Conservation (phyloP, 441 rosid species). For the Aleurites moluccanus region DNA sequence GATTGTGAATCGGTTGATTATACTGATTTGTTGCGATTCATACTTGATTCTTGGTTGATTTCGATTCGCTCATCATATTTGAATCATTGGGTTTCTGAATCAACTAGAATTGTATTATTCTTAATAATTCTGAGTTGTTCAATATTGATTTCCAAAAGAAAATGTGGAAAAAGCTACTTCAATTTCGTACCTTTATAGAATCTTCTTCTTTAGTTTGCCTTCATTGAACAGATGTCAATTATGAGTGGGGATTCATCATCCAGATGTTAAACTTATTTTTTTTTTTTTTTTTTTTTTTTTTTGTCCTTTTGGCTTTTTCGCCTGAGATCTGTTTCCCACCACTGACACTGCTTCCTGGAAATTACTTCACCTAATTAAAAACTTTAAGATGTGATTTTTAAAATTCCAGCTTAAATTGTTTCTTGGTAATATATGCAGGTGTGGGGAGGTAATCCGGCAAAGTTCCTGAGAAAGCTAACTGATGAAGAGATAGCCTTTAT, state of each 20-base stretch:
- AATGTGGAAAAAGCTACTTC: constrained; percentile 10
- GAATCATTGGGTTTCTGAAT: too few relatives aligned
- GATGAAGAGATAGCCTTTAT: constrained; percentile 71
- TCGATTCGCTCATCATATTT: too few relatives aligned
- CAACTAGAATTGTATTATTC: too few relatives aligned
- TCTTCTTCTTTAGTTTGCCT: neutral
- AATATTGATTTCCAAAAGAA: neutral
- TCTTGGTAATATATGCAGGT: constrained; percentile 44
- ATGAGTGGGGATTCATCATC: too few relatives aligned
- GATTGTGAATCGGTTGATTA: too few relatives aligned
- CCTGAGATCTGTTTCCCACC: neutral
- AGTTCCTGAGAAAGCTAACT: constrained; percentile 81
- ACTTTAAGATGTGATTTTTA: neutral
- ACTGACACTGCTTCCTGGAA: neutral
- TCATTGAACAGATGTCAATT: neutral
- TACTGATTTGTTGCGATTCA: too few relatives aligned
- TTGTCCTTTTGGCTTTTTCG: neutral
- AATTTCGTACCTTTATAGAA: neutral
- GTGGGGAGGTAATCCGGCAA: constrained; percentile 99
- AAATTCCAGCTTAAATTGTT: neutral
- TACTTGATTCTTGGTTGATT: too few relatives aligned
- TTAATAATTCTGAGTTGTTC: neutral
- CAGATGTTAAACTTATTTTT: neutral
- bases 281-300: neutral
- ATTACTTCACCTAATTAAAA: constrained; percentile 14